These are phyloP conservation scores for Huiozyma sinensis DNA, from an alignment of 805 yeast genomes.

Conservation along the genomic window DNA sequence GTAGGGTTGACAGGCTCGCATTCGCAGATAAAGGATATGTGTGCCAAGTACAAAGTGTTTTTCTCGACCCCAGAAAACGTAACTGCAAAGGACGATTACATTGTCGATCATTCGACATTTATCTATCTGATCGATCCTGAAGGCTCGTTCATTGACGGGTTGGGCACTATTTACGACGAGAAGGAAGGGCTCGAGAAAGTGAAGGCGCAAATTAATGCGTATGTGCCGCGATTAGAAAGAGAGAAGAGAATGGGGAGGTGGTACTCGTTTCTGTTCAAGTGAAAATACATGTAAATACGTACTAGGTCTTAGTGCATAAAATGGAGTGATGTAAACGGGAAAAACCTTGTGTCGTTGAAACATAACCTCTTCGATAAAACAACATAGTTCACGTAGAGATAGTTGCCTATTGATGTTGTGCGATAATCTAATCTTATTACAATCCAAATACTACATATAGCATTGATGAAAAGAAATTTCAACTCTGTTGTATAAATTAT, in stretches of 20 bases:
- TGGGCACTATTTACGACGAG: conserved; percentile 83
- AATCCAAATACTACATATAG: too few species aligned
- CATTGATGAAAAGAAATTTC: too few species aligned
- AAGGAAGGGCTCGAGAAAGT: conserved; percentile 68
- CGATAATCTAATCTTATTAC: too few species aligned
- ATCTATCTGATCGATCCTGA: conserved; percentile 95
- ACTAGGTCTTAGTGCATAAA: not conserved
- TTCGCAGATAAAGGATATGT: conserved; percentile 69
- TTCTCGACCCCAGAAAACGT: conserved; percentile 90
- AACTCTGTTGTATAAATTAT: too few species aligned
- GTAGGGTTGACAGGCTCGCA: conserved; percentile 88
- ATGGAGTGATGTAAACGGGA: not conserved
- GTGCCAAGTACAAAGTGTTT: conserved; percentile 88
- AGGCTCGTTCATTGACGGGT: conserved; percentile 87
- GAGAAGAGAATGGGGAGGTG: conserved; percentile 51
- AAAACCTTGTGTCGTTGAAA: too few species aligned
- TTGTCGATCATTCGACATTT: conserved; percentile 94
- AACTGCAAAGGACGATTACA: conserved; percentile 87
- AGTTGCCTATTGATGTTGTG: too few species aligned
- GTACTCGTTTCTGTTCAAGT: conserved; percentile 33
- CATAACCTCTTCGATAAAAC: too few species aligned
- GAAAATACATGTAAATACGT: not conserved
- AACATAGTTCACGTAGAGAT: too few species aligned
- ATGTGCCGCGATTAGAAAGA: conserved; percentile 62
- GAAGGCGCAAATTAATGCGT: conserved; percentile 63